Conservation (phyloP, 164 flowering plant genomes). For the Warburgia ugandensis region DNA sequence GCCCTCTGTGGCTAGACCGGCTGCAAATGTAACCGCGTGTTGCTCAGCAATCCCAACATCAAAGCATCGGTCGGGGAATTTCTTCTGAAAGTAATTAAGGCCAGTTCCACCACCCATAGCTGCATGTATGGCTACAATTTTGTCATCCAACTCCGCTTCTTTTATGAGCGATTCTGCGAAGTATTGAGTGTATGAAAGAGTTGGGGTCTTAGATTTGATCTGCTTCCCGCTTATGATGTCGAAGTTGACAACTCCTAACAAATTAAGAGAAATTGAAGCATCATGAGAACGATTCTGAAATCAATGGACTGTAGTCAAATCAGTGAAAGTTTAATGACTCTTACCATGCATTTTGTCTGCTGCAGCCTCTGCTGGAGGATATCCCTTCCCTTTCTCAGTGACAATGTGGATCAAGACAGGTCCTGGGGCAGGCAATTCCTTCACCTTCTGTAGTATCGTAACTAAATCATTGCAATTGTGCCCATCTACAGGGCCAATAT, state of each 20-base stretch:
- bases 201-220: conserved; percentile 52
- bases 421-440: conserved; percentile 73
- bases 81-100: conserved; percentile 73
- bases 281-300: conserved; percentile 1
- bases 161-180: conserved; percentile 76
- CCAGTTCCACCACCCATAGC: conserved; percentile 99
- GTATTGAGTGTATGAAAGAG: conserved; percentile 73
- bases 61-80: conserved; percentile 81
- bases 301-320: background rate
- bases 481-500: conserved; percentile 92
- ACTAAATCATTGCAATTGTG: conserved; percentile 71
- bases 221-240: conserved; percentile 75
- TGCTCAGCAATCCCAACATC: conserved; percentile 98
- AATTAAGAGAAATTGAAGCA: conserved; percentile 3
- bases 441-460: conserved; percentile 58
- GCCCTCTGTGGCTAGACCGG: conserved; percentile 90
- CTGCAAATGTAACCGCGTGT: conserved; percentile 96
- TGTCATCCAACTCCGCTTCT: conserved; percentile 72
- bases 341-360: conserved; percentile 95
- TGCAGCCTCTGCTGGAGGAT: conserved; percentile 85
- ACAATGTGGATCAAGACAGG: conserved; percentile 84
- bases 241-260: conserved; percentile 81
- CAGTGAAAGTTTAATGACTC: conserved; percentile 1
- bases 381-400: conserved; percentile 93
- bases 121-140: conserved; percentile 87